These are phyloP conservation scores for Neurospora sp. DNA, from an alignment of 2,329 filamentous ascomycete genomes.

Conservation along the genomic window DNA sequence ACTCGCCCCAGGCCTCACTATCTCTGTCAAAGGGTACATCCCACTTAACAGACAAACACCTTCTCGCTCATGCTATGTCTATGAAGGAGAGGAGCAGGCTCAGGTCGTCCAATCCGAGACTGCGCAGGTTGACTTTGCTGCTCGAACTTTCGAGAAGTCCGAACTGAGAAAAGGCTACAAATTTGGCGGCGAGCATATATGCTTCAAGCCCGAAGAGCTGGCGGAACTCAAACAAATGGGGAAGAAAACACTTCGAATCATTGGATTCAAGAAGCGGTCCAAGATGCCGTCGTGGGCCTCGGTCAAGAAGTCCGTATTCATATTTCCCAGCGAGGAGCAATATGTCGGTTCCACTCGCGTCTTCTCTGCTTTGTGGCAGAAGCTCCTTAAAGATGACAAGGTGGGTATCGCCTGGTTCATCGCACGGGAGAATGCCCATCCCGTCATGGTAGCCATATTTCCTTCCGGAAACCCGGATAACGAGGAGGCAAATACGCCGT, in stretches of 20 bases:
- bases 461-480: constrained; percentile 61
- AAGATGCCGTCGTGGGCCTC: constrained; percentile 76
- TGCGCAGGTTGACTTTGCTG: constrained; percentile 68
- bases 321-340: constrained; percentile 86
- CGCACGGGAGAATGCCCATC: constrained; percentile 68
- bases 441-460: constrained; percentile 70
- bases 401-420: constrained; percentile 87
- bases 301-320: constrained; percentile 77
- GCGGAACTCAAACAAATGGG: constrained; percentile 71
- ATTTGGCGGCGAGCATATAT: constrained; percentile 83
- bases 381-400: constrained; percentile 68
- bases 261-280: constrained; percentile 82
- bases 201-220: constrained; percentile 79
- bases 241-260: constrained; percentile 71
- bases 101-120: constrained; percentile 72
- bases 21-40: constrained; percentile 90
- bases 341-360: constrained; percentile 87
- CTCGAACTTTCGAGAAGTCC: constrained; percentile 63
- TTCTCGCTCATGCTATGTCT: constrained; percentile 77
- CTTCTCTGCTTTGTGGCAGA: constrained; percentile 84
- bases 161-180: constrained; percentile 92
- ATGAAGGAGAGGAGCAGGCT: constrained; percentile 73
- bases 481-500: constrained; percentile 55
- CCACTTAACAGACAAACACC: constrained; percentile 76
- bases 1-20: constrained; percentile 71